phyloP scores from a whole-genome alignment of 441 rosid genomes.

The Eruca vesicaria region DNA sequence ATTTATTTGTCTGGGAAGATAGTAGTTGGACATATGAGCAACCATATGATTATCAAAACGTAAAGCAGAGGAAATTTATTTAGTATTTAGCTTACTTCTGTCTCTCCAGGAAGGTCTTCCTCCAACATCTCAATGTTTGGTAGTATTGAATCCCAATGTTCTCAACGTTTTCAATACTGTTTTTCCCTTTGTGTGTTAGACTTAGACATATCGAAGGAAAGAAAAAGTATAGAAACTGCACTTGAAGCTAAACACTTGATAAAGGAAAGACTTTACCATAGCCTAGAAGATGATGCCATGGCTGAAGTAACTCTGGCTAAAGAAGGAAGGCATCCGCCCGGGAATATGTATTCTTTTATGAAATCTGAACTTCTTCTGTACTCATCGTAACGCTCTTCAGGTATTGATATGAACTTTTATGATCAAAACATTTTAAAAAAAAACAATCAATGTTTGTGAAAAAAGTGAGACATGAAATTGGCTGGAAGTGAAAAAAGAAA shows the following conservation, averaged over 20 bases:
- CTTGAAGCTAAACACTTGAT: neutral
- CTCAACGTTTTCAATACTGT: slow-evolving; percentile 20
- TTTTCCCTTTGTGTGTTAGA: neutral
- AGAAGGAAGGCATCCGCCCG: slow-evolving; percentile 89
- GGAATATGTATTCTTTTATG: slow-evolving; percentile 86
- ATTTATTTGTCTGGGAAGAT: slow-evolving; percentile 51
- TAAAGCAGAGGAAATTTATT: neutral
- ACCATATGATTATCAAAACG: neutral
- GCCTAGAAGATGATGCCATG: slow-evolving; percentile 69
- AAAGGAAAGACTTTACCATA: slow-evolving; percentile 49
- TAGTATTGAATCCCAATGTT: slow-evolving; percentile 72
- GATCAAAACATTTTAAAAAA: neutral
- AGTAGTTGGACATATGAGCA: neutral
- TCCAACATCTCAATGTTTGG: slow-evolving; percentile 73
- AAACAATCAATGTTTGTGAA: neutral
- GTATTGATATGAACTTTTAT: slow-evolving; percentile 69
- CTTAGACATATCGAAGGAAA: neutral
- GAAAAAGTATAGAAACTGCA: neutral
- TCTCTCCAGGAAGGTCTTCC: slow-evolving; percentile 63
- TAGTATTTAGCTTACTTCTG: neutral
- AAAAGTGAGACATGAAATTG: neutral
- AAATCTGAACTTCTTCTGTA: slow-evolving; percentile 75
- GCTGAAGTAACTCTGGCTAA: slow-evolving; percentile 74
- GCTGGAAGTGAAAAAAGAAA: neutral
- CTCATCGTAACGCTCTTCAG: slow-evolving; percentile 81